Evolutionary conservation across 768 basidiomycete species (phyloP), one percentile per base, ranked within the genome.

Genomic region (Lactifluus piperatus): DNA sequence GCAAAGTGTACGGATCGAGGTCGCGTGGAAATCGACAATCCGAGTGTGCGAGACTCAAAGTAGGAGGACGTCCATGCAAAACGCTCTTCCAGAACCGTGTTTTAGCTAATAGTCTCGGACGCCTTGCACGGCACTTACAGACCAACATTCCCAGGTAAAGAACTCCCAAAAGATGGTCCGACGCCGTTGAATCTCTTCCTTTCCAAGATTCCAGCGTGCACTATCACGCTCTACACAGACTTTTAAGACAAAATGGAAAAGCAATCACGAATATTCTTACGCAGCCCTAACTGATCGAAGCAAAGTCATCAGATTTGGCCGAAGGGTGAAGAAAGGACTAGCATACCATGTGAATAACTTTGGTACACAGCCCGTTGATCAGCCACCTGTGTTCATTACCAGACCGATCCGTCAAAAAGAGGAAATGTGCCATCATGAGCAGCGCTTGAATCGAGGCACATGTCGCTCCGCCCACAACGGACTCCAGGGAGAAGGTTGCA

Each of bases 21-120:
- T 81, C 79, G 22, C 77, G 75, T 5, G 81, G 80, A 63, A 81
- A 79, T 46, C 72, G 72, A 65, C 80, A 81, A 58, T 82, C 79
- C 18, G 76, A 73, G 63, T 80, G 73, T 53, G 76, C 72, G n/a
- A 80, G 70, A 43, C 71, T 68, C 27, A 81, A 62, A 10, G 75
- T 69, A 8, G 78, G 76, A 5, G 81, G 78, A 8, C 81, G 71
- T n/a, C 81, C 81, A 60, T 76, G 76, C 16, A 77, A 72, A 54
- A 81, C 69, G 54, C 76, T 74, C 78, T 81, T 48, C 20, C 29
- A 50, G n/a, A 30, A 1, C 24, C 20, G 22, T 37, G 2, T 5
- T 22, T 39, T 14, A 24, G 13, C 14, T 10, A 11, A 18, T 16
- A 26, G n/a, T 26, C 2, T 20, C 9, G 6, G 34, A 55, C 18